A percentile compares a stretch with the other conserved stretches of the same genome.
phyloP scores from a whole-genome alignment of 805 yeast genomes.

The Dipodascus geniculatus region DNA sequence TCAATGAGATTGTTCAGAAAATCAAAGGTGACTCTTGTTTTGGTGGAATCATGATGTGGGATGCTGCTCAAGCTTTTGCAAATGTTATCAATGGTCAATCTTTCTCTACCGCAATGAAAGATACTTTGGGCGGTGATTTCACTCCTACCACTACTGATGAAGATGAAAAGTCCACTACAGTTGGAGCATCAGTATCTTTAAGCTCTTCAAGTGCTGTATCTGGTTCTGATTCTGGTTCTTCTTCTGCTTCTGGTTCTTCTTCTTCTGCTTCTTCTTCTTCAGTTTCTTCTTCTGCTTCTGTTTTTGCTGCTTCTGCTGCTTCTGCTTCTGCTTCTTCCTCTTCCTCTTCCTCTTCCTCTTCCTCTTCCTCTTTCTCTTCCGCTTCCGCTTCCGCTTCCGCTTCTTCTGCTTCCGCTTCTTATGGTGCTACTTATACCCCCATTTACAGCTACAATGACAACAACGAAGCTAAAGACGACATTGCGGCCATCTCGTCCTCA shows the following conservation, averaged over 20 bases:
- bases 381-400: neutral
- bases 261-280: neutral
- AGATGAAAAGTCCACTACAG: neutral
- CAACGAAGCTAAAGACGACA: too few species aligned
- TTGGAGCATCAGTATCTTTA: neutral
- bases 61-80: constrained; percentile 49
- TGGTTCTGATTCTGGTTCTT: neutral
- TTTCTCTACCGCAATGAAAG: constrained; percentile 8
- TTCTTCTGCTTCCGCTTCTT: neutral
- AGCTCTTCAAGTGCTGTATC: neutral
- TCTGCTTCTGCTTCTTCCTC: neutral
- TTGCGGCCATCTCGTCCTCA: too few species aligned
- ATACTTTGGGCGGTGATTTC: neutral
- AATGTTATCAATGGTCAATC: constrained; percentile 34
- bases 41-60: constrained; percentile 80
- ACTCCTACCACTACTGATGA: neutral
- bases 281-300: neutral
- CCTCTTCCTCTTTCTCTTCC: neutral
- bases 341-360: neutral
- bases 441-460: too few species aligned
- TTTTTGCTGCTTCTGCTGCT: neutral
- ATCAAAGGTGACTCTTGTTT: constrained; percentile 31
- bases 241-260: neutral
- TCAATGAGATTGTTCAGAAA: constrained; percentile 21
- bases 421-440: too few species aligned